phyloP scores from a whole-genome alignment of 805 yeast species.

The Cyberlindnera amylophila region DNA sequence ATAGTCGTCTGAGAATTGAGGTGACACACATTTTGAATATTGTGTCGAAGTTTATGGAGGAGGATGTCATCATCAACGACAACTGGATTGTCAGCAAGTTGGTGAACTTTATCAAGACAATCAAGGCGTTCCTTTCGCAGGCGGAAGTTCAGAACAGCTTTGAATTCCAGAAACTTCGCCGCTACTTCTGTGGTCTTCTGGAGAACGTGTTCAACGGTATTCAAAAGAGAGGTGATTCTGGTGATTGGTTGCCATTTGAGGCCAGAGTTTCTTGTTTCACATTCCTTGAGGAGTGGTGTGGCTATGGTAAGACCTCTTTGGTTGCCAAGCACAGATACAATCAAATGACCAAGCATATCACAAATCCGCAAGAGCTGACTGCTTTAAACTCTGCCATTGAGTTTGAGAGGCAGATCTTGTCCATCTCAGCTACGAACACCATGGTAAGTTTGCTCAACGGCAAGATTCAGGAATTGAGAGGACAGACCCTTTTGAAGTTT shows the following conservation, averaged over 20 bases:
- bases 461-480: constrained; percentile 50
- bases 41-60: constrained; percentile 58
- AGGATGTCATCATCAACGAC: constrained; percentile 52
- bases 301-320: constrained; percentile 64
- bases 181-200: constrained; percentile 79
- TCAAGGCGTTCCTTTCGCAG: constrained; percentile 54
- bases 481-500: constrained; percentile 58
- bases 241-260: constrained; percentile 75
- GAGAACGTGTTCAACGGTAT: constrained; percentile 67
- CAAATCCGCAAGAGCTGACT: constrained; percentile 33
- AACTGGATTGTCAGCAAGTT: constrained; percentile 65
- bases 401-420: constrained; percentile 67
- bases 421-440: constrained; percentile 69
- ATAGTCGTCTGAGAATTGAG: constrained; percentile 61
- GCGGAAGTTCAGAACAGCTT: constrained; percentile 59
- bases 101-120: constrained; percentile 55
- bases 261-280: constrained; percentile 80
- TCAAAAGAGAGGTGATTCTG: constrained; percentile 37
- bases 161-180: constrained; percentile 70
- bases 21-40: constrained; percentile 72
- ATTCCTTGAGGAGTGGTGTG: constrained; percentile 91
- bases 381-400: constrained; percentile 74
- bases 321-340: constrained; percentile 65
- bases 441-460: constrained; percentile 83
- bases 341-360: constrained; percentile 45